Base-by-base conservation (phyloP, 2,329 filamentous ascomycete genomes). In the Cytospora piceicola region DNA sequence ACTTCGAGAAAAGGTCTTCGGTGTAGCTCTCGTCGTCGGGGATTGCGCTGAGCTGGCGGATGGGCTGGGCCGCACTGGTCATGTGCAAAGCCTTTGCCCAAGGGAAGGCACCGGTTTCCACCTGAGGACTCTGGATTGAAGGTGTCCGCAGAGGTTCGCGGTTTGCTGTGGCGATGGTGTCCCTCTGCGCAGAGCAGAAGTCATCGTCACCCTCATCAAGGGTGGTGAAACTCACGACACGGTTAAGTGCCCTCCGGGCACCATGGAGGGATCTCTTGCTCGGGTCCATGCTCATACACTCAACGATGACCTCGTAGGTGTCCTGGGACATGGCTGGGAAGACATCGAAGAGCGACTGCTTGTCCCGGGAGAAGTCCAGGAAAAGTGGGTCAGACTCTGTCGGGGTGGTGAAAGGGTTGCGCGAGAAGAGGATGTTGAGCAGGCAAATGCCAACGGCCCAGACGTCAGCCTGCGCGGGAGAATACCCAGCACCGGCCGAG, bases 291-390 rank as follows among this genome's bases (percentile, higher is more conserved):
- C 92, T 92, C 86, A 99, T 87, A 77, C 92, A 96, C 79, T 96
- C 87, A 61, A 90, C 88, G 77, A 99, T 88, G 71, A 99, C 92
- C 78, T 97, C 93, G 74, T 92, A 99, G 0, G 95, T 97, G 77
- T 99, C 95, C 77, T 97, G 93, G 58, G 94, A 98, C 94, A 99
- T 97, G 77, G 92, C 94, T 49, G 95, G 94, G 78, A 99, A 99
- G 73, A 98, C 92, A 77, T 99, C 95, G 76, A 99, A 99, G 65
- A 99, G 87, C 51, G 92, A 96, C 78, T 98, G 94, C 77, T 93
- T 93, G 80, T 99, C 94, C 66, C 91, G 89, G 59, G 90, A 91
- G 76, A 96, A 99, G 78, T 99, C 95, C 69, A 93, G 84, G 79
- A 97, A 99, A 58, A 99, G 82, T 15, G 93, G 90, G 74, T 99